Conservation (phyloP, 805 yeast species). For the Hanseniaspora mollemarum region DNA sequence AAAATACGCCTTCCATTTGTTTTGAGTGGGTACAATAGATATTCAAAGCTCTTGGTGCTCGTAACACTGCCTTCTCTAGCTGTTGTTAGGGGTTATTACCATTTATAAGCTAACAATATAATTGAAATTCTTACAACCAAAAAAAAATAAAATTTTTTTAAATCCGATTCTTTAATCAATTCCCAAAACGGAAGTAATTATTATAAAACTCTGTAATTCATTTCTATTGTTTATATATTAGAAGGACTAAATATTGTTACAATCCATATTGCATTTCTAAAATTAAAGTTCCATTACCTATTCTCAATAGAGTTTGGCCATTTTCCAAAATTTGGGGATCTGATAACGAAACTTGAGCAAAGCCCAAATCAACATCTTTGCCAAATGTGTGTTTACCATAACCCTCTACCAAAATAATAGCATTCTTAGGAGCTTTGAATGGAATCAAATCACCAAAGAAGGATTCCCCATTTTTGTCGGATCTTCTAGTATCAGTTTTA, state of each 20-base stretch:
- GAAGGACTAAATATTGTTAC: not conserved
- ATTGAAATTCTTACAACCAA: not conserved
- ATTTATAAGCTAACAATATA: not conserved
- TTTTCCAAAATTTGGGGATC: slow-evolving; percentile 32
- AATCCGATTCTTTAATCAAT: no score
- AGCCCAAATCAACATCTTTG: slow-evolving; percentile 53
- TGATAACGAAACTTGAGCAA: slow-evolving; percentile 40
- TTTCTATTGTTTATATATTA: not conserved
- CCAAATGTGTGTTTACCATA: slow-evolving; percentile 64
- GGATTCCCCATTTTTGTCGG: slow-evolving; percentile 35
- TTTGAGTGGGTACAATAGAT: no score
- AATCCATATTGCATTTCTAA: slow-evolving; percentile 24
- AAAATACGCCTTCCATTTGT: slow-evolving; percentile 82
- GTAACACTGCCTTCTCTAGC: no score
- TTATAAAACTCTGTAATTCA: no score
- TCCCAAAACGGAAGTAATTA: no score
- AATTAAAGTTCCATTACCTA: slow-evolving; percentile 27
- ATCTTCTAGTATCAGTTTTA: slow-evolving; percentile 52
- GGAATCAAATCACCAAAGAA: slow-evolving; percentile 54
- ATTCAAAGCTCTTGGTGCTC: no score
- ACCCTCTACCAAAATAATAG: slow-evolving; percentile 48
- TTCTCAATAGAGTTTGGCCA: slow-evolving; percentile 26
- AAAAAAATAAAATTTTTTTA: not conserved
- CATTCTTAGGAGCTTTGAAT: slow-evolving; percentile 56
- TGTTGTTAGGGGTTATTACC: no score